Evolutionary conservation across 768 basidiomycete genomes (phyloP), one percentile per base, ranked within the genome.

Genomic region (Tricholoma saponaceum): DNA sequence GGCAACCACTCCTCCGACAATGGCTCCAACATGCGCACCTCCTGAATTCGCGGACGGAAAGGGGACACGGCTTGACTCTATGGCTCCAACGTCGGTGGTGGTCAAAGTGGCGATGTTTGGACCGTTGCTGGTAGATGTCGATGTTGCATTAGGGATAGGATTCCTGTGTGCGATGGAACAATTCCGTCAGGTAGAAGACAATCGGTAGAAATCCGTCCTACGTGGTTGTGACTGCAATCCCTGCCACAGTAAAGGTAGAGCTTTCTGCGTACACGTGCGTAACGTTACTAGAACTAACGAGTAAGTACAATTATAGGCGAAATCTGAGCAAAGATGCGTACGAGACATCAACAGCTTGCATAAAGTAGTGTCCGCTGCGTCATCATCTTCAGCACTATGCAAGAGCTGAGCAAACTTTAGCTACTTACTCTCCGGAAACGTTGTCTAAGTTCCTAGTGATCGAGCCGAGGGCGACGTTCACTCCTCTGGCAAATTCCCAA

Each of bases 401-500:
- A 41, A 16, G 39, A 18, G n/a, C 16, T 18, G 14, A 43, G 18
- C 23, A 5, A 12, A 22, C 14, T 33, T 20, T 32, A 25, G 14
- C 35, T 43, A n/a, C n/a, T n/a, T n/a, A n/a, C 33, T 23, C 55
- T 26, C 39, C 4, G 26, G 32, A 12, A 57, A 33, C n/a, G 39
- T 52, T 22, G 13, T 52, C 28, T 41, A 57, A 47, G 2, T 28
- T 23, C 16, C 28, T 49, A n/a, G 56, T 57, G 18, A 52, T 52
- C 18, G 32, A 33, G 20, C 51, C 41, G 30, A 52, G 18, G 5
- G 56, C 8, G 9, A 57, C 18, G 10, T 47, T 32, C 23, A 60
- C 52, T 39, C 54, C 43, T n/a, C 32, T 50, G 12, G 59, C 59
- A 43, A 60, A 54, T 41, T 53, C 52, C 50, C 50, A 60, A 4